A percentile compares a stretch with the other conserved stretches of the same genome.
phyloP scores from a whole-genome alignment of 441 rosid species.

The Pelargonium cotyledonis region DNA sequence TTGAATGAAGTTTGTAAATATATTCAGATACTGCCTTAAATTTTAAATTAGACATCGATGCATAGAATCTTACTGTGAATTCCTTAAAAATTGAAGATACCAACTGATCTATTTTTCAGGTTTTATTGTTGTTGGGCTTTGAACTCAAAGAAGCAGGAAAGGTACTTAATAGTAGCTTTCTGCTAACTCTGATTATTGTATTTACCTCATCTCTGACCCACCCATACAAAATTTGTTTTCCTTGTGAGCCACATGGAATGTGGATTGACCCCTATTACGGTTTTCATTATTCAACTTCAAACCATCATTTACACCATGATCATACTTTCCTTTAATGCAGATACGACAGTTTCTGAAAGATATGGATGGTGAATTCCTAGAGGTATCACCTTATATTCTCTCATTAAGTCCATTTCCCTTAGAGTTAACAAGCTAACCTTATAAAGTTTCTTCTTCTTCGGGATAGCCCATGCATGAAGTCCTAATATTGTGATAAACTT shows the following conservation, averaged over 20 bases:
- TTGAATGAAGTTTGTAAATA: background rate
- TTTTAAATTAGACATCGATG: background rate
- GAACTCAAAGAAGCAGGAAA: slow-evolving; percentile 49
- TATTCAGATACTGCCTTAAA: background rate
- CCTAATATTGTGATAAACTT: background rate
- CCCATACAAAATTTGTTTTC: background rate
- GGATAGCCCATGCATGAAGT: background rate
- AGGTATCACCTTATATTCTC: slow-evolving; percentile 33
- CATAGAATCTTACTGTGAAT: background rate
- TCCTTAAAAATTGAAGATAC: slow-evolving; percentile 8
- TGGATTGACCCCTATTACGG: too few relatives aligned
- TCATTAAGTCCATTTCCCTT: background rate
- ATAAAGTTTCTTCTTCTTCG: background rate
- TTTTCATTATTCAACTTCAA: too few relatives aligned
- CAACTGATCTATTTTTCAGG: slow-evolving; percentile 34
- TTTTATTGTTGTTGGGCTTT: slow-evolving; percentile 63
- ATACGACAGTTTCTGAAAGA: slow-evolving; percentile 56
- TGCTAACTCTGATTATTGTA: background rate
- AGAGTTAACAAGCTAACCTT: background rate
- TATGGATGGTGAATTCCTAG: slow-evolving; percentile 74
- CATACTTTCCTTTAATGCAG: slow-evolving; percentile 26
- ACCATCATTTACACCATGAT: too few relatives aligned
- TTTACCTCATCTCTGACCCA: background rate
- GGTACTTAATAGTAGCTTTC: slow-evolving; percentile 24
- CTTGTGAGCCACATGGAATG: too few relatives aligned